phyloP scores from a whole-genome alignment of 2,329 filamentous ascomycete species.

The Aspergillus sp. region DNA sequence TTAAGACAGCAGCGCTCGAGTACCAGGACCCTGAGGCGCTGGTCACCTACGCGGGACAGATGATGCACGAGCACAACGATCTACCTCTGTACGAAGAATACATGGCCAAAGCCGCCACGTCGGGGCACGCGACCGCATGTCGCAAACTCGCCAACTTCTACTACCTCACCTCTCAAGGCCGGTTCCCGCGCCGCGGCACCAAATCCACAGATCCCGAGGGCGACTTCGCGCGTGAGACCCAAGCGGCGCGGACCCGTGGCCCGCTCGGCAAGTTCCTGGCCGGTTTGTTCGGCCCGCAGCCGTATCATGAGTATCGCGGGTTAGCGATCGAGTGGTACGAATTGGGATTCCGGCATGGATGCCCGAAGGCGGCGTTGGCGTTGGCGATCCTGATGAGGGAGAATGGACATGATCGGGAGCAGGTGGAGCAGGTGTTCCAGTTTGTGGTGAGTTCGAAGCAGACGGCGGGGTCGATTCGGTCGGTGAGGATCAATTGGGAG shows the following conservation, averaged over 20 bases:
- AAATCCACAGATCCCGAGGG: not conserved
- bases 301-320: conserved; percentile 23
- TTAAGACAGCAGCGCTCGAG: conserved; percentile 26
- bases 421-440: conserved; percentile 18
- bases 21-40: conserved; percentile 33
- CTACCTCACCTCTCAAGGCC: conserved; percentile 29
- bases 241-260: not conserved
- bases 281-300: conserved; percentile 17
- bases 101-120: conserved; percentile 34
- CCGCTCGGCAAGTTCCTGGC: conserved; percentile 2
- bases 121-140: conserved; percentile 29
- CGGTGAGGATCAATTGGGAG: conserved; percentile 24
- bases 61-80: conserved; percentile 24
- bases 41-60: conserved; percentile 24
- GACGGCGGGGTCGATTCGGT: conserved; percentile 8
- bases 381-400: conserved; percentile 31
- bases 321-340: conserved; percentile 38
- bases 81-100: conserved; percentile 34
- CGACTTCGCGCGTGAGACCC: not conserved
- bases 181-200: conserved; percentile 23
- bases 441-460: conserved; percentile 8
- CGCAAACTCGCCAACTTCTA: conserved; percentile 39
- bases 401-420: conserved; percentile 14
- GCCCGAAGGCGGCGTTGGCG: conserved; percentile 24
- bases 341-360: conserved; percentile 22